These are phyloP conservation scores for Macaranga tanarius DNA, from an alignment of 441 rosid species.

Conservation along the genomic window DNA sequence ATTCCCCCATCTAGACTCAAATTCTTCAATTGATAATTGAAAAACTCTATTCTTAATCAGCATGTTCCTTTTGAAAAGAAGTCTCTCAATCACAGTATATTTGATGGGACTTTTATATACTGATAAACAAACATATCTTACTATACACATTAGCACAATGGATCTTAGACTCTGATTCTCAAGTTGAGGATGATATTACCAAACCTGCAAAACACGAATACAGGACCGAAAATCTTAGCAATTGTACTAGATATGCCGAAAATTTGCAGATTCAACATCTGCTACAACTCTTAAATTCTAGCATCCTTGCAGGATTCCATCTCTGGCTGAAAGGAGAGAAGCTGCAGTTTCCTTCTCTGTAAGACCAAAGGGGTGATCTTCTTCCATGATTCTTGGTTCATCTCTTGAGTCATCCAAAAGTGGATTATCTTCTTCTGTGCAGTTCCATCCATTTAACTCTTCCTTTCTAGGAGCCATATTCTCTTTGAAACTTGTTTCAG, in stretches of 20 bases:
- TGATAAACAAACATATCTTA: not conserved
- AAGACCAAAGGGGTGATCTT: conserved; percentile 52
- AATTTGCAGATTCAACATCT: not conserved
- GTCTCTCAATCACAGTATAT: not conserved
- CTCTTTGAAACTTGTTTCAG: conserved; percentile 40
- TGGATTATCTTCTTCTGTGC: conserved; percentile 38
- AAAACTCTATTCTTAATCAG: not conserved
- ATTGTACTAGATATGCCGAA: not conserved
- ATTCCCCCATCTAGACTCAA: not conserved
- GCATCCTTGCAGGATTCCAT: conserved; percentile 36
- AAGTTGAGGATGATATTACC: not conserved
- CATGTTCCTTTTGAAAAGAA: too few species aligned
- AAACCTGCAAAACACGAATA: not conserved
- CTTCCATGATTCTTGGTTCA: conserved; percentile 29
- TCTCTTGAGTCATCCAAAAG: conserved; percentile 36
- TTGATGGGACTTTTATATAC: not conserved
- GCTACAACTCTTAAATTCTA: conserved; percentile 4
- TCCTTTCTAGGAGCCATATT: conserved; percentile 41
- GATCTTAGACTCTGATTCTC: too few species aligned
- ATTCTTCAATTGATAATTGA: too few species aligned
- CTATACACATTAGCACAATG: not conserved
- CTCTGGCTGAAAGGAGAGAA: conserved; percentile 41
- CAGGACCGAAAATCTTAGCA: not conserved
- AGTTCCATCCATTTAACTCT: conserved; percentile 35
- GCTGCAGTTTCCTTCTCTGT: conserved; percentile 29